Conservation (phyloP, 1,284 basidiomycete genomes). For the Neonothopanus nambi region DNA sequence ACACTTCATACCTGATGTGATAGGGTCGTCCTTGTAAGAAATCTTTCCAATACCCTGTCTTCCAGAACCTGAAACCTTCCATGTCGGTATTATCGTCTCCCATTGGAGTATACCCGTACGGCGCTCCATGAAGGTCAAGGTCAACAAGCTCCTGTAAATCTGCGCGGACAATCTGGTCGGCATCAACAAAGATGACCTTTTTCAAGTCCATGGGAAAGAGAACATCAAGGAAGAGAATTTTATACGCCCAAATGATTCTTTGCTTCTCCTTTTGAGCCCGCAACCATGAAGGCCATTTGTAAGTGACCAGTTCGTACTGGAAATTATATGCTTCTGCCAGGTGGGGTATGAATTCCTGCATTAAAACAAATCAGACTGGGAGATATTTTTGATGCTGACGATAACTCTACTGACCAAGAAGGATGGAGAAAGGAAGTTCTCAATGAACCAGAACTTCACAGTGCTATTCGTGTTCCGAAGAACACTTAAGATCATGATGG, state of each 20-base stretch:
- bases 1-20: constrained; percentile 77
- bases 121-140: constrained; percentile 86
- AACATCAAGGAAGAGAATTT: constrained; percentile 98
- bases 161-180: constrained; percentile 95
- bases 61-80: constrained; percentile 99
- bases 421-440: constrained; percentile 97
- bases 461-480: constrained; percentile 89
- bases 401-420: constrained; percentile 69
- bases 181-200: constrained; percentile 98
- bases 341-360: constrained; percentile 91
- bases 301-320: constrained; percentile 95
- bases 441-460: constrained; percentile 99
- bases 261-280: constrained; percentile 97
- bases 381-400: background rate
- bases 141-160: constrained; percentile 93
- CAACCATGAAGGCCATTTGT: constrained; percentile 99
- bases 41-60: constrained; percentile 92
- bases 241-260: constrained; percentile 99
- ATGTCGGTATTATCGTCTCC: constrained; percentile 93
- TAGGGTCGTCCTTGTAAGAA: constrained; percentile 82
- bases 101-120: constrained; percentile 97
- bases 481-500: constrained; percentile 97
- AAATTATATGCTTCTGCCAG: constrained; percentile 90
- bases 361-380: constrained; percentile 5
- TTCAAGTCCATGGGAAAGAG: constrained; percentile 98